phyloP scores from a whole-genome alignment of 352 stramenopile species.

The Pythium periplocum region DNA sequence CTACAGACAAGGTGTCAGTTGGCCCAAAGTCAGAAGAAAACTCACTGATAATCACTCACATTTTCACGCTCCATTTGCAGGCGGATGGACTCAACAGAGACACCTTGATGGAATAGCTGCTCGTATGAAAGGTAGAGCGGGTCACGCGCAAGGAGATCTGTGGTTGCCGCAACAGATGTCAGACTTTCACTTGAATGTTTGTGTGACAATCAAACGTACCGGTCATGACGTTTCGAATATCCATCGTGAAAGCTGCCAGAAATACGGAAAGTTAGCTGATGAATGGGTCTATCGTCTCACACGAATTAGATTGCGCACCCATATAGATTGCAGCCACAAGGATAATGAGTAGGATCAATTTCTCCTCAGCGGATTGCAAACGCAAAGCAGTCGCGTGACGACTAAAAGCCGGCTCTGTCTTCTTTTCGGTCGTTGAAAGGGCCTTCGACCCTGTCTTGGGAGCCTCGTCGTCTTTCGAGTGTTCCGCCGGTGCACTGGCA shows the following conservation, averaged over 20 bases:
- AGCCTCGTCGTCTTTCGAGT: constrained; percentile 2
- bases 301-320: constrained; percentile 15
- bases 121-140: constrained; percentile 53
- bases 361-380: constrained; percentile 50
- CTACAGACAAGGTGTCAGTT: constrained; percentile 8
- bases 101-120: constrained; percentile 49
- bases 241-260: constrained; percentile 34
- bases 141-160: constrained; percentile 36
- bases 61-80: constrained; percentile 72
- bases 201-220: constrained; percentile 11
- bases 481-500: neutral
- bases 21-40: too few relatives aligned
- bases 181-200: neutral
- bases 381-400: constrained; percentile 47
- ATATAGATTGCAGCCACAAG: constrained; percentile 41
- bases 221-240: constrained; percentile 41
- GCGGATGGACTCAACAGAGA: constrained; percentile 56
- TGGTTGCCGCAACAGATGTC: neutral
- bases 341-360: constrained; percentile 50
- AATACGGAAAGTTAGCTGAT: too few relatives aligned
- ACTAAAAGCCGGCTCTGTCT: constrained; percentile 31
- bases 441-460: constrained; percentile 4
- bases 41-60: constrained; percentile 16
- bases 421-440: constrained; percentile 5
- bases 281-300: too few relatives aligned